A percentile compares a stretch with the other conserved stretches of the same genome.
phyloP scores from a whole-genome alignment of 75 land plant genomes.

The Cupressus sempervirens region DNA sequence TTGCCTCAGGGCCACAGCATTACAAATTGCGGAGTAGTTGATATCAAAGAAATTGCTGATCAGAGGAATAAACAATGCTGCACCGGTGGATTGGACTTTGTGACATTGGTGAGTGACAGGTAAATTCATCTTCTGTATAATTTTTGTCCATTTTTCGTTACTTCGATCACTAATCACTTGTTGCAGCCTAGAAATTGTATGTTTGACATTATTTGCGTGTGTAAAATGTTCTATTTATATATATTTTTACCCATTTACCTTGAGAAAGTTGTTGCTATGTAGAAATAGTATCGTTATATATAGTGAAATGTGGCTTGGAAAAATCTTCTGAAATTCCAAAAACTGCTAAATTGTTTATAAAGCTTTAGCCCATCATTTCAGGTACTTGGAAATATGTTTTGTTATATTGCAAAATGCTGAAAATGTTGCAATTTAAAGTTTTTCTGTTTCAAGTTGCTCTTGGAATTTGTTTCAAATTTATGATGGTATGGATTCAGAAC shows the following conservation, averaged over 20 bases:
- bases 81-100: slow-evolving; percentile 78
- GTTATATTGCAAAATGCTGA: background rate
- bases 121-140: slow-evolving; percentile 2
- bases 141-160: background rate
- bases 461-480: background rate
- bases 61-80: slow-evolving; percentile 29
- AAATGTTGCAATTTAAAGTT: background rate
- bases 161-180: background rate
- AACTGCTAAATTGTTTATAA: background rate
- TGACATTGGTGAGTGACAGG: slow-evolving; percentile 37
- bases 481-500: background rate
- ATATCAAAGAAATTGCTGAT: slow-evolving; percentile 6
- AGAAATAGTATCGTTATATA: slow-evolving; percentile 5
- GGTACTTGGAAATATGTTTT: too few relatives aligned
- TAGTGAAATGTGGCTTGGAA: slow-evolving; percentile 11
- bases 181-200: background rate
- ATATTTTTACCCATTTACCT: background rate
- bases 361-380: too few relatives aligned
- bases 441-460: background rate
- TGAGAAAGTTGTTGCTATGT: background rate
- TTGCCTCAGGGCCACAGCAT: background rate
- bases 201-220: background rate
- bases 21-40: background rate
- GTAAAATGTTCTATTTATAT: background rate
- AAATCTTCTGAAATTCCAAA: background rate